These are phyloP conservation scores for Macadamia tetraphylla DNA, from an alignment of 164 flowering plant species.

Conservation along the genomic window DNA sequence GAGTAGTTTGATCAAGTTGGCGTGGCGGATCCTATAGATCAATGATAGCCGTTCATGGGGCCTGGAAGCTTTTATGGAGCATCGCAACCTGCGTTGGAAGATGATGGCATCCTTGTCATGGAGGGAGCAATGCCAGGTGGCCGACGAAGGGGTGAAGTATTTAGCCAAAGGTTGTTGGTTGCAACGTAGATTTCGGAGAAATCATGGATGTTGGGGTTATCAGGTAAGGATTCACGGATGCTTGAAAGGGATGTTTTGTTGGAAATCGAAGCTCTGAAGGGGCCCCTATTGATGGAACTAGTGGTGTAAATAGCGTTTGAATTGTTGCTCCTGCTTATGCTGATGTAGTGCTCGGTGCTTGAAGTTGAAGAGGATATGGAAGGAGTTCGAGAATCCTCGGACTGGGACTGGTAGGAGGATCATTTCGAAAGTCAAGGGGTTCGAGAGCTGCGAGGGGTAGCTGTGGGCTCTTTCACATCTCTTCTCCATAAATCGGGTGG, in stretches of 20 bases:
- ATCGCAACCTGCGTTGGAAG: conserved; percentile 57
- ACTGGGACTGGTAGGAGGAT: too few species aligned
- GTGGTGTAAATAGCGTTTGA: background rate
- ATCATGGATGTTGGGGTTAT: conserved; percentile 38
- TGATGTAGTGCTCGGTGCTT: background rate
- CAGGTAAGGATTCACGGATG: conserved; percentile 33
- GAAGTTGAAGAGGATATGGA: background rate
- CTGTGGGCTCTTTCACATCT: too few species aligned
- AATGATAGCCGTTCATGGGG: conserved; percentile 33
- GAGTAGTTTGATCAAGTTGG: conserved; percentile 52
- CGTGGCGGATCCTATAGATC: conserved; percentile 61
- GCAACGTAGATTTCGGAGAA: conserved; percentile 47
- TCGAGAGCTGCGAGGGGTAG: too few species aligned
- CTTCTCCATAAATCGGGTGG: too few species aligned
- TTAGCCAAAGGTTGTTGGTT: conserved; percentile 43
- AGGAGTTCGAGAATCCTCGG: background rate
- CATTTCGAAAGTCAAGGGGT: too few species aligned
- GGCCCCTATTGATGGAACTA: conserved; percentile 5
- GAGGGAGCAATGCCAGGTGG: conserved; percentile 64
- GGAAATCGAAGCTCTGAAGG: conserved; percentile 22
- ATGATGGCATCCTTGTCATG: conserved; percentile 41
- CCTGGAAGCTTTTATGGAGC: conserved; percentile 24
- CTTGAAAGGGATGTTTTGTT: conserved; percentile 26
- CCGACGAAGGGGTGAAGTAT: conserved; percentile 30
- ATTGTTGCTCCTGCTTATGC: background rate